A percentile compares a stretch with the other conserved stretches of the same genome.
These are phyloP conservation scores for Exophiala calicioides DNA, from an alignment of 2,329 filamentous ascomycete genomes.

Conservation along the genomic window DNA sequence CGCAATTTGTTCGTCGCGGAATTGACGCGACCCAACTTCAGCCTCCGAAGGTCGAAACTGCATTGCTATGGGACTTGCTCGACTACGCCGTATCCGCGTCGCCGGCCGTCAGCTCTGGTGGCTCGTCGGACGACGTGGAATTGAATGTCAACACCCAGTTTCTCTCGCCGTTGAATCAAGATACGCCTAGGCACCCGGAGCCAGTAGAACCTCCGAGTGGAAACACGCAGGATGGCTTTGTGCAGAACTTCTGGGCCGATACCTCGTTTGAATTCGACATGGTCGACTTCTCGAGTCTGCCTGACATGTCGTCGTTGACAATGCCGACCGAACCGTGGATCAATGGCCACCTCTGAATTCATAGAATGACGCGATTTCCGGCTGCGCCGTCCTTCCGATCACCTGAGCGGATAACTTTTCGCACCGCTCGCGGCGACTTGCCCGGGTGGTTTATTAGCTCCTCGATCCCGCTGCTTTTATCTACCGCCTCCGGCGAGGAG, in stretches of 20 bases:
- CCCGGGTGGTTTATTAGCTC: too few relatives aligned
- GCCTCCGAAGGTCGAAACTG: conserved; percentile 24
- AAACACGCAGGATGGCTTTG: not conserved
- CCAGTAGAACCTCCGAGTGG: not conserved
- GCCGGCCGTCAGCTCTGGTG: conserved; percentile 10
- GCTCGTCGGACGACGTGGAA: conserved; percentile 21
- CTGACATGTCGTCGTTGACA: conserved; percentile 16
- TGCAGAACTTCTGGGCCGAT: conserved; percentile 17
- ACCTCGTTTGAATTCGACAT: conserved; percentile 22
- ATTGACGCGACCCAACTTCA: conserved; percentile 4
- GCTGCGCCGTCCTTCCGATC: not conserved
- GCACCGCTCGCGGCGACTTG: too few relatives aligned
- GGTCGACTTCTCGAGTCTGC: conserved; percentile 20
- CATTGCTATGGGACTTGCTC: conserved; percentile 27
- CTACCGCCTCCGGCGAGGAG: too few relatives aligned
- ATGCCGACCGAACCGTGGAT: conserved; percentile 17
- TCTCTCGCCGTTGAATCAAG: conserved; percentile 23
- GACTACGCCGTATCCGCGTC: conserved; percentile 28
- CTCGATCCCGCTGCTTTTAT: too few relatives aligned
- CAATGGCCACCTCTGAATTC: conserved; percentile 19
- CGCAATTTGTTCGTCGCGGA: conserved; percentile 10
- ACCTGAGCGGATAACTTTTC: not conserved
- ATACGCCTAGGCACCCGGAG: conserved; percentile 3
- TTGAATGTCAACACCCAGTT: conserved; percentile 27
- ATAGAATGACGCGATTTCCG: not conserved